Evolutionary conservation across 805 yeast genomes (phyloP), one percentile per base, ranked within the genome.

Genomic region (Candida sakaeoensis): DNA sequence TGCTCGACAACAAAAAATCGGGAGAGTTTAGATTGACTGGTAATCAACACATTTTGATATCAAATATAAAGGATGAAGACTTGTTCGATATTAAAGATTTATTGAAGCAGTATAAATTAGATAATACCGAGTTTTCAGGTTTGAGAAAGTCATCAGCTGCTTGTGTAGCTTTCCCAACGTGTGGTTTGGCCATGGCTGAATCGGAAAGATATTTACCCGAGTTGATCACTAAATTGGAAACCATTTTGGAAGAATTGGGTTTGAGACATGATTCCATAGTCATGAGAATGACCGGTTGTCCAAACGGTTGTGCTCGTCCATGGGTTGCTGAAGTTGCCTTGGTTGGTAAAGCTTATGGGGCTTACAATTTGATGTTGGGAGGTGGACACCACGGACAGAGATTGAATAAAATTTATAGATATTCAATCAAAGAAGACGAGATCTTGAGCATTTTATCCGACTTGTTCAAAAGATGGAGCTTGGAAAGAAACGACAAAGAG

Each of bases 141-240:
- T 72, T 91, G 55, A 80, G 98, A 62, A 74, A 88, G 43, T 83
- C 95, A 8, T 87, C 96, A 6, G 89, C 95, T 18, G 95, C 98
- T 0, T 91, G 98, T 77, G 98, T 91, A 43, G 97, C 96, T 2
- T 82, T 91, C 77, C 98, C 98, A 51, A 91, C 98, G 1, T 91
- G 98, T 79, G 98, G 98, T 51, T 77, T 91, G 57, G 98, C 98
- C 14, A 89, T 91, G 97, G 98, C 98, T 24, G 98, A 91, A 68
- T 84, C 95, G 40, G 98, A 91, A 70, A 81, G 98, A 59, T 83
- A 82, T 60, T 72, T 91, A 54, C 98, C 98, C 7, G 82, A 74
- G 36, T 74, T 91, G 53, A 77, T 91, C 50, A 63, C 82, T 47
- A 87, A 89, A 65, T 68, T 91, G 44, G 98, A 91, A 63, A 77